Evolutionary conservation across 2,329 filamentous ascomycete genomes (phyloP), one percentile per base, ranked within the genome.

Genomic region (Venturia oleaginea): DNA sequence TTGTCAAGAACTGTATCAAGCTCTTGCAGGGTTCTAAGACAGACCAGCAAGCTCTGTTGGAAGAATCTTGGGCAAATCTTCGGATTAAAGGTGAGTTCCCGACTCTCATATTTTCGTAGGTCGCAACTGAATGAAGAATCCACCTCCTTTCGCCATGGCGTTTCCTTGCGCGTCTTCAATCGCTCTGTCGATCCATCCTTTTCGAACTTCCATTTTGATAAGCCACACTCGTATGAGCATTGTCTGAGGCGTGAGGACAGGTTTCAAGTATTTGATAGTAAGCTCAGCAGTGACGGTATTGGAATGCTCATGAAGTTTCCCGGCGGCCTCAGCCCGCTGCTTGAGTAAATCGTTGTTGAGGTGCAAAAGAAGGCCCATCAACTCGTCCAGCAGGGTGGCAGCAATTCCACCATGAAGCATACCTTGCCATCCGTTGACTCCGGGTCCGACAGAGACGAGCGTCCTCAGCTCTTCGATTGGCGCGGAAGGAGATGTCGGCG

Each of bases 351-450:
- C 59, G n/a, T 64, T 55, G 22, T 43, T 64, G n/a, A 64, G 34
- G 27, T 54, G 34, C 19, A 65, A 27, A 27, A 62, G 67, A 7
- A 80, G 73, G 0, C 84, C 83, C 70, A 83, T 80, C 8, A 76
- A 73, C 70, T 88, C 85, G 69, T 88, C 85, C 24, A 88, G 71
- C n/a, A 87, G 70, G 0, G 81, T 79, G 10, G 79, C 79, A 5
- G 83, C 78, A 37, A 87, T 78, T 1, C 85, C 85, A 24, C 85
- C 84, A 70, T 88, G 85, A 15, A 78, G 74, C 7, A 83, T 76
- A 2, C 76, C 72, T 2, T 80, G 73, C 68, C 81, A 81, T 2
- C 85, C 85, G 66, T 84, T 83, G 65, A 87, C 68, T 22, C 79
- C 80, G 11, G 75, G 69, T 1, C 82, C 84, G 0, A 87, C 32